Evolutionary conservation across 208 protist genomes (phyloP).

Genomic region (Crithidia bombi): DNA sequence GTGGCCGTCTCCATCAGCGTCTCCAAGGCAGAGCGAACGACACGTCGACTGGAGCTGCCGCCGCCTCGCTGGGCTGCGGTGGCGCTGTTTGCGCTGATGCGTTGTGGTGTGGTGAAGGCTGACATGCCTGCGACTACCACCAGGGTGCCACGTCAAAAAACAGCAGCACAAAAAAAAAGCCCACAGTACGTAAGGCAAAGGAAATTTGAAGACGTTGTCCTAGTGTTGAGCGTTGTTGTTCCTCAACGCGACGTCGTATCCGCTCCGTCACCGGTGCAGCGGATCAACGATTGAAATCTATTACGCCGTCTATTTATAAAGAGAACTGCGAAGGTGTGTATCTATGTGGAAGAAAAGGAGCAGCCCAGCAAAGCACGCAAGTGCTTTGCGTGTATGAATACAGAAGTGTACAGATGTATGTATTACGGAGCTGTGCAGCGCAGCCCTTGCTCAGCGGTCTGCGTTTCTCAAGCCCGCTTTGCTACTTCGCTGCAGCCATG

Average conservation of each 20-base stretch:
- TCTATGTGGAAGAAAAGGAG: not conserved
- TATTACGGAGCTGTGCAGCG: too few relatives aligned
- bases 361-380: not conserved
- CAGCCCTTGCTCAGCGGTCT: too few relatives aligned
- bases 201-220: too few relatives aligned
- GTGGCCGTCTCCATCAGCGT: constrained; percentile 60
- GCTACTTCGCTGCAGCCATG: too few relatives aligned
- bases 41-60: constrained; percentile 45
- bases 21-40: constrained; percentile 81
- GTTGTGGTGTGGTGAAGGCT: constrained; percentile 36
- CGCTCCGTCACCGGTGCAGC: too few relatives aligned
- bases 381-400: not conserved
- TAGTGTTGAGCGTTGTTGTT: too few relatives aligned
- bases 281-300: too few relatives aligned
- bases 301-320: constrained; percentile 15
- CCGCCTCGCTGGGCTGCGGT: constrained; percentile 13
- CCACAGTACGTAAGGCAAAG: not conserved
- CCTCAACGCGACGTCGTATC: too few relatives aligned
- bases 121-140: constrained; percentile 24
- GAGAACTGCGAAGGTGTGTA: not conserved
- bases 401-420: too few relatives aligned
- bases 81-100: not conserved
- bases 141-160: not conserved
- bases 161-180: not conserved
- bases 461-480: too few relatives aligned